Base-by-base conservation (phyloP, 2,329 filamentous ascomycete genomes). In the Neonectria neomacrospora region DNA sequence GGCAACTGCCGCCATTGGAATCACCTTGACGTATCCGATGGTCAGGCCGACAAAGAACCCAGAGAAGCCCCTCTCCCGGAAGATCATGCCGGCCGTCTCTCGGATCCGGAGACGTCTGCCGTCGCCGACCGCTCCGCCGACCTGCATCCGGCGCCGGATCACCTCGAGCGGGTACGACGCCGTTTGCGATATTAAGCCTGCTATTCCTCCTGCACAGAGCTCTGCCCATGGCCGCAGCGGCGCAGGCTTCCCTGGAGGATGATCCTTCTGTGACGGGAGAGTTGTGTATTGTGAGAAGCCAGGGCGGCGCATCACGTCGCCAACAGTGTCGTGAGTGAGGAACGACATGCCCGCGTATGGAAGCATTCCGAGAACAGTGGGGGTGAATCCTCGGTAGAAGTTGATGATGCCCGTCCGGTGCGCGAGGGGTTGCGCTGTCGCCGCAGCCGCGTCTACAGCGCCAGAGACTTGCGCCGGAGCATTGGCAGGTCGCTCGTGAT, bases 281-380 rank as follows among this genome's bases (percentile, higher is more conserved):
- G 91, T 93, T 4, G 95, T 97, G 76, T 93, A 92, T 48, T 85
- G 76, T 5, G 91, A 88, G 7, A 97, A 73, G 1, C 77, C 67
- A 0, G 90, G 89, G 59, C 86, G 85, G 18, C 94, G 92, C 71
- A 99, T 85, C 50, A 96, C 74, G 77, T 99, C 96, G 64, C 93
- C 92, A 42, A 91, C 88, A 5, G 92, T 93, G 78, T 99, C 96
- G 80, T 99, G 96, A 0, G 93, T 97, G 42, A 99, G 86, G 80
- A 99, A 99, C 1, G 94, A 97, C 74, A 96, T 90, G 72, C 96
- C 96, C 1, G 96, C 96, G 75, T 99, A 99, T 0, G 96, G 96
- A 1, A 99, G 82, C 95, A 99, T 99, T 71, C 96, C 96, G 64
- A 96, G 84, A 5, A 99, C 79, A 0, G 96, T 98, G 0, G 95